Evolutionary conservation across 495 filamentous ascomycete species (phyloP).

Genomic region (Cudoniella acicularis): DNA sequence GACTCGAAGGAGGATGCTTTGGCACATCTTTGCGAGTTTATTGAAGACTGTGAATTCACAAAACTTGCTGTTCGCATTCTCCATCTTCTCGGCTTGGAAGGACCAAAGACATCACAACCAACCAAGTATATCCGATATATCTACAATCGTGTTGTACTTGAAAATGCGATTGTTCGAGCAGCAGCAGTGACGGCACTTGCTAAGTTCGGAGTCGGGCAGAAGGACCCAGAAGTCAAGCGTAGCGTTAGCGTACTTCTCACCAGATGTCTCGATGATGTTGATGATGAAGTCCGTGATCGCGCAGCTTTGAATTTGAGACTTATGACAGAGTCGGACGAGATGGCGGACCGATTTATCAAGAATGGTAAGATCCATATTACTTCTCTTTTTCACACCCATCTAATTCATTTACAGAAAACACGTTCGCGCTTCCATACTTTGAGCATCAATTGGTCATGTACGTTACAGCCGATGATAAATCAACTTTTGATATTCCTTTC

Average conservation of each 20-base stretch:
- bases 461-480: slow-evolving; percentile 83
- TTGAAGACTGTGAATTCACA: slow-evolving; percentile 99
- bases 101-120: slow-evolving; percentile 90
- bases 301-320: slow-evolving; percentile 88
- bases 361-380: slow-evolving; percentile 67
- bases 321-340: slow-evolving; percentile 81
- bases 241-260: slow-evolving; percentile 91
- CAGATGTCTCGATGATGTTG: slow-evolving; percentile 91
- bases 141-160: slow-evolving; percentile 96
- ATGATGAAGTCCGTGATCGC: slow-evolving; percentile 96
- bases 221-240: slow-evolving; percentile 92
- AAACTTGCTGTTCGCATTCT: slow-evolving; percentile 95
- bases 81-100: slow-evolving; percentile 89
- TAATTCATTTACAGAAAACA: slow-evolving; percentile 51
- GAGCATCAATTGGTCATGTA: slow-evolving; percentile 98
- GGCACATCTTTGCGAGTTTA: slow-evolving; percentile 96
- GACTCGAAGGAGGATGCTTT: slow-evolving; percentile 97
- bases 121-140: slow-evolving; percentile 99
- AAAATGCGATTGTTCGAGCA: slow-evolving; percentile 93
- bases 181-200: slow-evolving; percentile 93
- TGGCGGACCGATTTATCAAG: slow-evolving; percentile 81
- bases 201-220: slow-evolving; percentile 96
- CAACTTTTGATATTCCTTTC: slow-evolving; percentile 81
- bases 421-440: slow-evolving; percentile 92
- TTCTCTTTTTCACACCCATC: slow-evolving; percentile 20